Evolutionary conservation across 2,329 filamentous ascomycete species (phyloP).

Genomic region (Pseudogymnoascus destructans): DNA sequence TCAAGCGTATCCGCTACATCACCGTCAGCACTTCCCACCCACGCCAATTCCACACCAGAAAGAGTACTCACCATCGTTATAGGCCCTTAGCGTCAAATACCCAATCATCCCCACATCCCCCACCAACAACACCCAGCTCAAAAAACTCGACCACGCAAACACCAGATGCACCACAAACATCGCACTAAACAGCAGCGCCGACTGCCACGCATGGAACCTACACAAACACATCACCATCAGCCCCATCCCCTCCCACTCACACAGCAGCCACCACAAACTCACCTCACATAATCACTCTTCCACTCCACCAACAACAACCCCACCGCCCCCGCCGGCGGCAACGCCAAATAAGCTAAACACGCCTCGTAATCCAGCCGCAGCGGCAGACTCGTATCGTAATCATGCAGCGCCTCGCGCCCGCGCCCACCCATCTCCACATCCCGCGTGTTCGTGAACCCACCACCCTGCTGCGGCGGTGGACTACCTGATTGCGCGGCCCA

Average conservation of each 20-base stretch:
- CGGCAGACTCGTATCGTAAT: conserved; percentile 85
- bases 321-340: conserved; percentile 78
- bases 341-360: conserved; percentile 69
- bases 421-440: conserved; percentile 14
- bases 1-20: conserved; percentile 44
- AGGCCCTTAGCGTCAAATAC: conserved; percentile 66
- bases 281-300: conserved; percentile 95
- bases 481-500: conserved; percentile 16
- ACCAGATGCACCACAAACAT: conserved; percentile 68
- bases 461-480: conserved; percentile 13
- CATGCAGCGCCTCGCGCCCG: conserved; percentile 46
- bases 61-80: conserved; percentile 51
- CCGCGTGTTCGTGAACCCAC: background rate
- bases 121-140: conserved; percentile 74
- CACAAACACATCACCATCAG: conserved; percentile 12
- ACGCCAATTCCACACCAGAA: background rate
- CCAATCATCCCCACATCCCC: conserved; percentile 64
- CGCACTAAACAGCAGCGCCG: conserved; percentile 65
- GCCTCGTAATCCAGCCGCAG: conserved; percentile 83
- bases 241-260: background rate
- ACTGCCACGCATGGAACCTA: conserved; percentile 96
- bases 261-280: conserved; percentile 23
- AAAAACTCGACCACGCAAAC: conserved; percentile 69
- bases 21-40: conserved; percentile 15
- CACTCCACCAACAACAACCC: conserved; percentile 75